These are phyloP conservation scores for Pseudocercospora musae DNA, from an alignment of 2,329 filamentous ascomycete species.

Conservation along the genomic window DNA sequence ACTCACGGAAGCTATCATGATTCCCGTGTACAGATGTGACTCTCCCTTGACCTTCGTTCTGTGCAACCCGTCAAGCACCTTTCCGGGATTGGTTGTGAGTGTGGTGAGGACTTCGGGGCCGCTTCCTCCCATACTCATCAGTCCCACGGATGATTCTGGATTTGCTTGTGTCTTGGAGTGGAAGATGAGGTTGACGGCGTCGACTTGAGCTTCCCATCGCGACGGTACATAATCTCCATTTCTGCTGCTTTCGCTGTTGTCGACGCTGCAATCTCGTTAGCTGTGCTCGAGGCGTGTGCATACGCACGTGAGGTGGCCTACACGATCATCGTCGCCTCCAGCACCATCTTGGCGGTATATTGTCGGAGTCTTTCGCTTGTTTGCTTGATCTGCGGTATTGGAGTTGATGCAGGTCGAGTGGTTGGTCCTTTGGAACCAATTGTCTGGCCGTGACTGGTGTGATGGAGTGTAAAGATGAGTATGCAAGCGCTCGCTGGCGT, in stretches of 20 bases:
- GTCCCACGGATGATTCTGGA: conserved; percentile 91
- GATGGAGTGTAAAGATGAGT: not conserved
- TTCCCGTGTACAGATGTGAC: conserved; percentile 84
- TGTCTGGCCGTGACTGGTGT: not conserved
- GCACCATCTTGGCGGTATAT: conserved; percentile 71
- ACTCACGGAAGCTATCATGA: conserved; percentile 89
- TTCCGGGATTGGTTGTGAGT: conserved; percentile 91
- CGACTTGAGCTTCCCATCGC: conserved; percentile 92
- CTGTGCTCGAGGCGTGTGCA: conserved; percentile 16
- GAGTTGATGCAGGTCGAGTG: not conserved
- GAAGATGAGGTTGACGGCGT: conserved; percentile 93
- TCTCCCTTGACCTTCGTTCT: conserved; percentile 90
- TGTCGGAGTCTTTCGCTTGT: not conserved
- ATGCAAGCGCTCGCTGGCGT: not conserved
- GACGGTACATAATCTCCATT: conserved; percentile 92
- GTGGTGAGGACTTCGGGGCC: conserved; percentile 97
- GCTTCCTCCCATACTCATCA: conserved; percentile 94
- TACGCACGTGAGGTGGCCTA: conserved; percentile 32
- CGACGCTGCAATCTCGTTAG: conserved; percentile 57
- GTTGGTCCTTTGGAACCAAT: not conserved
- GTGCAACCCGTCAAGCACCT: conserved; percentile 88
- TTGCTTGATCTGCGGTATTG: not conserved
- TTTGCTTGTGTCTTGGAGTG: conserved; percentile 93
- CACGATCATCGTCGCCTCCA: conserved; percentile 99
- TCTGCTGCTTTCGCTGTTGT: conserved; percentile 97